A percentile compares a stretch with the other conserved stretches of the same genome.
Conservation (phyloP, 371 early-diverging fungal genomes). For the Encephalitozoon intestinalis region DNA sequence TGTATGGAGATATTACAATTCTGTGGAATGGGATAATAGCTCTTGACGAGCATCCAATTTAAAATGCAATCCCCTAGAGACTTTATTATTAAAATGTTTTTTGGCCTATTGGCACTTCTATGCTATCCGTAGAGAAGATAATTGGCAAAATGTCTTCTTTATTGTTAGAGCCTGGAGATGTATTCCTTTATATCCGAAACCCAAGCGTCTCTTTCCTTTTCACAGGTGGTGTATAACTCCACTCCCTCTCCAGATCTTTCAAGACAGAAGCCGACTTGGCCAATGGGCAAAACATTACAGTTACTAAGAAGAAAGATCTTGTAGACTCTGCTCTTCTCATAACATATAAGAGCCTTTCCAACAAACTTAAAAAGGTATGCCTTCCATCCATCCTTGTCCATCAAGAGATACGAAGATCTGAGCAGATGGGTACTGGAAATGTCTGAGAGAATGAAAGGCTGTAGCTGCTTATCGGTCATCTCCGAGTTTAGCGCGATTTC, state of each 20-base stretch:
- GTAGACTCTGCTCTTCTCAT: slow-evolving; percentile 8
- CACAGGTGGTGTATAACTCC: slow-evolving; percentile 19
- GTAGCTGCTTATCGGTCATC: not conserved
- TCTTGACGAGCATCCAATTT: not conserved
- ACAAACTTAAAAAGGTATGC: slow-evolving; percentile 24
- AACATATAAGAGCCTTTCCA: slow-evolving; percentile 28
- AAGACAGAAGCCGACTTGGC: not conserved
- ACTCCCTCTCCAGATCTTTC: not conserved
- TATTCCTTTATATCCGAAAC: slow-evolving; percentile 2
- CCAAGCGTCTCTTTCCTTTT: slow-evolving; percentile 24
- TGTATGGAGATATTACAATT: not conserved
- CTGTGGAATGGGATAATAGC: not conserved
- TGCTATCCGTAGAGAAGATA: not conserved
- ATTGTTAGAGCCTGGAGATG: not conserved
- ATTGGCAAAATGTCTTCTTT: not conserved
- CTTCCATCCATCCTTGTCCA: slow-evolving; percentile 5
- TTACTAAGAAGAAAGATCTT: slow-evolving; percentile 9
- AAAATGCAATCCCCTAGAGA: not conserved
- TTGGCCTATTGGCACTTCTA: not conserved
- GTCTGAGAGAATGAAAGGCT: slow-evolving; percentile 16
- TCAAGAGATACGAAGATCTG: slow-evolving; percentile 12
- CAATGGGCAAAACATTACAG: not conserved
- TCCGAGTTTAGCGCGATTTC: not conserved
- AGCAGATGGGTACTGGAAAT: not conserved
- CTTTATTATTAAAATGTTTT: not conserved